A percentile compares a stretch with the other conserved stretches of the same genome.
These are phyloP conservation scores for Parachaetomium inaequale DNA, from an alignment of 495 filamentous ascomycete species.

Conservation along the genomic window DNA sequence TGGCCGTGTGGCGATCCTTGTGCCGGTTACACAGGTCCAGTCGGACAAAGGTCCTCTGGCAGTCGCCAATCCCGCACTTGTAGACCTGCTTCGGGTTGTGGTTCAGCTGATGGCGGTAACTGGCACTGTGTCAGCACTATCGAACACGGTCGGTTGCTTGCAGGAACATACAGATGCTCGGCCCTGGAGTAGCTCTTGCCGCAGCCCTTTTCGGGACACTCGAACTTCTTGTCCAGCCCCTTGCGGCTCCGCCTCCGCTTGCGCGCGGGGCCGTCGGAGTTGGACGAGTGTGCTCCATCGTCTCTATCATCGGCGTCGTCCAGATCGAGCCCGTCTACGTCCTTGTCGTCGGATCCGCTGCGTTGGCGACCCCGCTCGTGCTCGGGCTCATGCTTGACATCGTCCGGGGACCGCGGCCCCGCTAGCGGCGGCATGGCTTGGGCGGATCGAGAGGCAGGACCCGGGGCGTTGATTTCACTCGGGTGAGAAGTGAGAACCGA, in stretches of 20 bases:
- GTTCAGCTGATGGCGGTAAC: constrained; percentile 89
- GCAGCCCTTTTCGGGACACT: constrained; percentile 83
- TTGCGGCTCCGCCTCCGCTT: constrained; percentile 84
- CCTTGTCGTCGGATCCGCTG: constrained; percentile 46
- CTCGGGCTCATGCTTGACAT: constrained; percentile 44
- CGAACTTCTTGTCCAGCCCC: constrained; percentile 89
- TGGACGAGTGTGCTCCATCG: constrained; percentile 48
- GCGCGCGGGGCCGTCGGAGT: constrained; percentile 54
- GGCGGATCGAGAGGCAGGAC: constrained; percentile 34
- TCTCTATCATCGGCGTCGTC: constrained; percentile 37
- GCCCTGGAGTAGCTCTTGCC: constrained; percentile 95
- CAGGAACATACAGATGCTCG: constrained; percentile 71
- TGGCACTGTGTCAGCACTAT: constrained; percentile 31
- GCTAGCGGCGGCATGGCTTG: constrained; percentile 42
- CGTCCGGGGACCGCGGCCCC: constrained; percentile 41
- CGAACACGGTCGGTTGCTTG: not conserved
- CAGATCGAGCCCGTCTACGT: constrained; percentile 40
- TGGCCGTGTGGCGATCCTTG: constrained; percentile 91
- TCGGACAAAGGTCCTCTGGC: constrained; percentile 84
- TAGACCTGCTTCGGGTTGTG: constrained; percentile 97
- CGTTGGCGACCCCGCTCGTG: constrained; percentile 45
- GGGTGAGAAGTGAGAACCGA: constrained; percentile 44
- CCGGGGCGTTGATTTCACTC: constrained; percentile 38
- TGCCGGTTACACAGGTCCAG: constrained; percentile 93
- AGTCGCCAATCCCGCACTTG: constrained; percentile 89